Evolutionary conservation across 192 early-diverging fungal species (phyloP).

Genomic region (Backusella luteola): DNA sequence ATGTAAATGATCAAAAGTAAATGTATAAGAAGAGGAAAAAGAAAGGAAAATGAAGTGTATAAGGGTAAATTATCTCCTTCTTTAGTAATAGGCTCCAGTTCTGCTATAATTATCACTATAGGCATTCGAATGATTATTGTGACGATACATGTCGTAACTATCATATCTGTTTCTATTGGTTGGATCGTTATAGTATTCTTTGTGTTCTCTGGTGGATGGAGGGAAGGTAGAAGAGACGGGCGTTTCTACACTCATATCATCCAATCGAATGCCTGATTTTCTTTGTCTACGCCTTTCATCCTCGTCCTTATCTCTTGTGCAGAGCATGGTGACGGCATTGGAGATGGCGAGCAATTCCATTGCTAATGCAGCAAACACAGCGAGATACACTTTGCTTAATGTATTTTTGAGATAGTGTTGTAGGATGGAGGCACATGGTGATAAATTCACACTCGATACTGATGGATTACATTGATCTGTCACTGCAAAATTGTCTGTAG

Average conservation of each 20-base stretch:
- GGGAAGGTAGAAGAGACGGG: slow-evolving; percentile 16
- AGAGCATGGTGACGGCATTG: slow-evolving; percentile 29
- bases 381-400: slow-evolving; percentile 30
- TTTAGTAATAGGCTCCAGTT: not conserved
- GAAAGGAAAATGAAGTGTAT: not conserved
- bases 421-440: slow-evolving; percentile 10
- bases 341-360: slow-evolving; percentile 21
- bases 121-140: not conserved
- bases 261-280: slow-evolving; percentile 30
- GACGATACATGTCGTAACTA: not conserved
- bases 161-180: not conserved
- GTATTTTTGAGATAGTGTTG: slow-evolving; percentile 1
- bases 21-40: not conserved
- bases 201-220: not conserved
- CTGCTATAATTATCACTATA: not conserved
- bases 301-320: slow-evolving; percentile 17
- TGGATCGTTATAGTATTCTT: not conserved
- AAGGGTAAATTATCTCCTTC: not conserved
- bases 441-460: not conserved
- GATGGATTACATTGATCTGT: slow-evolving; percentile 14
- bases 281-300: slow-evolving; percentile 22
- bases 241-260: slow-evolving; percentile 25
- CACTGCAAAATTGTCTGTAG: slow-evolving; percentile 15
- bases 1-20: not conserved
- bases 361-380: slow-evolving; percentile 26